Conservation (phyloP, 768 basidiomycete species). For the Chalciporus chontae region DNA sequence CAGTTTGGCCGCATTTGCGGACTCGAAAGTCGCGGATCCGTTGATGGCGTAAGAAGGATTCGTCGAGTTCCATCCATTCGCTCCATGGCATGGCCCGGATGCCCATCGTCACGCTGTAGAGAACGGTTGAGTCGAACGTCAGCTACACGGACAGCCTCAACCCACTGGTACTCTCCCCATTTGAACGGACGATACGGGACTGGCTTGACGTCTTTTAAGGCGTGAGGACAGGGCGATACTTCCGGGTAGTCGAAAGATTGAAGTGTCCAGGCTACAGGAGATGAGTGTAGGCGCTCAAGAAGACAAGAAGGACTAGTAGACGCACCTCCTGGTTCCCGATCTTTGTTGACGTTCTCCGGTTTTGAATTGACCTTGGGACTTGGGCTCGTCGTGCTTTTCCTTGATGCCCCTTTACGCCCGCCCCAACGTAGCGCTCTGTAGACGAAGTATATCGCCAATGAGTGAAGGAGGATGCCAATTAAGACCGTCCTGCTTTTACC, state of each 20-base stretch:
- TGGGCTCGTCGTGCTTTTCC: neutral
- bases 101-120: conserved; percentile 65
- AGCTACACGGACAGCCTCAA: conserved; percentile 3
- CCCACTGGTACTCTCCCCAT: conserved; percentile 66
- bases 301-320: neutral
- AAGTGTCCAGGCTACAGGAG: conserved; percentile 49
- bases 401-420: neutral
- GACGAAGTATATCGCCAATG: conserved; percentile 15
- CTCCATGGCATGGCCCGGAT: conserved; percentile 67
- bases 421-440: conserved; percentile 12
- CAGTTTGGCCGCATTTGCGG: conserved; percentile 43
- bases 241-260: conserved; percentile 50
- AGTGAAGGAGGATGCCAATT: conserved; percentile 9
- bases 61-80: conserved; percentile 76
- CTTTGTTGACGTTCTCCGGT: conserved; percentile 13
- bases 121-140: neutral
- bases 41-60: conserved; percentile 53
- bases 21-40: conserved; percentile 56
- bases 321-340: conserved; percentile 26
- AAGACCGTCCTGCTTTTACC: neutral
- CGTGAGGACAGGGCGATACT: conserved; percentile 39
- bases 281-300: neutral
- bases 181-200: conserved; percentile 70
- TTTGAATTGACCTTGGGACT: neutral
- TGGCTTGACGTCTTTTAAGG: conserved; percentile 47